Conservation (phyloP, 371 early-diverging fungal genomes). For the Enteropsectra breve region DNA sequence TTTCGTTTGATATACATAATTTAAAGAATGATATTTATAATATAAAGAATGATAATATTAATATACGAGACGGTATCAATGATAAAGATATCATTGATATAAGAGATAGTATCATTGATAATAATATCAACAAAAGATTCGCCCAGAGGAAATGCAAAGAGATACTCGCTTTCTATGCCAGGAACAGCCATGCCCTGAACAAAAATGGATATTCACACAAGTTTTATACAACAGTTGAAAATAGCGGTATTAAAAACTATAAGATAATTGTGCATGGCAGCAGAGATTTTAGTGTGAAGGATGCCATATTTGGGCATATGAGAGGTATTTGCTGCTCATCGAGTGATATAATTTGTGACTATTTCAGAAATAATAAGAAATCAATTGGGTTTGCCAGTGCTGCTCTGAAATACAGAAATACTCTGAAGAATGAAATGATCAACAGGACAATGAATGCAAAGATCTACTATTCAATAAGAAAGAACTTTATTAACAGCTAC, state of each 20-base stretch:
- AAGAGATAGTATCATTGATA: neutral
- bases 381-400: neutral
- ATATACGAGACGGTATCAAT: too few species aligned
- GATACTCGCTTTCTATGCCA: slow-evolving; percentile 2
- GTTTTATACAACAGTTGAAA: too few species aligned
- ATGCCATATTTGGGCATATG: too few species aligned
- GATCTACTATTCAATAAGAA: neutral
- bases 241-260: neutral
- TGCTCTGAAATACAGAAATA: neutral
- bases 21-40: neutral
- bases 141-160: too few species aligned
- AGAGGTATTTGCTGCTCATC: too few species aligned
- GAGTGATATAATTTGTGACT: too few species aligned
- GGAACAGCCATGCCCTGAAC: neutral
- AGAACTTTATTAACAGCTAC: slow-evolving; percentile 12
- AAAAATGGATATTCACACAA: too few species aligned
- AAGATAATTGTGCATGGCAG: neutral
- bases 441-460: too few species aligned
- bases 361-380: neutral
- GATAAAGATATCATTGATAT: too few species aligned
- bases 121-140: neutral
- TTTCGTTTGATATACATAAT: too few species aligned
- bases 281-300: neutral
- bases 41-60: neutral
- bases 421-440: slow-evolving; percentile 2